Evolutionary conservation across 208 protist genomes (phyloP), one percentile per base, ranked within the genome.

Genomic region (Wallacemonas collosoma): DNA sequence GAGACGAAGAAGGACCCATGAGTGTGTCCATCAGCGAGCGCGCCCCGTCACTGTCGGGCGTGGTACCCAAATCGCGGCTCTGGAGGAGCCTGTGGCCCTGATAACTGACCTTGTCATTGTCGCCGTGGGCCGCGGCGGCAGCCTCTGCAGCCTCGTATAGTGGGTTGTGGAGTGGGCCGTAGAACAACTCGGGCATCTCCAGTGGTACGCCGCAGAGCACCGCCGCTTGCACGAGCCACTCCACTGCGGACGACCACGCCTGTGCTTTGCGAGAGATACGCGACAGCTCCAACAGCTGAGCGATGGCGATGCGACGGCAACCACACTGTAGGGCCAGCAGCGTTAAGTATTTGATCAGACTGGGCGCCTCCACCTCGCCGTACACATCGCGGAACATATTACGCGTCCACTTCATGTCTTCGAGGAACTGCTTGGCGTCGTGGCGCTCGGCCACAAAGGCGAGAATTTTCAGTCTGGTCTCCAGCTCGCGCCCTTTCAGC

Each of bases 391-490:
- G 2, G 50, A 89, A 78, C 4, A 67, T 53, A 44, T 35, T 74
- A 6, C 75, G 77, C 44, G 85, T 65, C 2, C 17, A 41, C 67
- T 73, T 75, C 12, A 90, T 56, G 62, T 82, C 77, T 39, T 70
- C 68, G 15, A 85, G 57, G 38, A 87, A 87, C 12, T 71, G 48
- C 57, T 79, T 64, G 12, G 35, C 26, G 53, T 76, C 71, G 1
- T 78, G 68, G 35, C 81, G 56, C 51, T 75, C 70, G n/a, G 79
- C 74, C 47, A 73, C 72, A 38, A 89, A 77, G 51, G 79, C 65
- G 57, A 78, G 47, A 17, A 78, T 70, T 72, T 97, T 93, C 7
- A 95, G 71, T 2, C 78, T 74, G 54, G 79, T 86, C 44, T 90
- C 83, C 40, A 87, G 71, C 48, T 88, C 76, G 11, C 86, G 81